Percentiles rank a stretch among this genome's conserved stretches.
These are phyloP conservation scores for Pisolithus tinctorius DNA, from an alignment of 768 basidiomycete species.

Conservation along the genomic window DNA sequence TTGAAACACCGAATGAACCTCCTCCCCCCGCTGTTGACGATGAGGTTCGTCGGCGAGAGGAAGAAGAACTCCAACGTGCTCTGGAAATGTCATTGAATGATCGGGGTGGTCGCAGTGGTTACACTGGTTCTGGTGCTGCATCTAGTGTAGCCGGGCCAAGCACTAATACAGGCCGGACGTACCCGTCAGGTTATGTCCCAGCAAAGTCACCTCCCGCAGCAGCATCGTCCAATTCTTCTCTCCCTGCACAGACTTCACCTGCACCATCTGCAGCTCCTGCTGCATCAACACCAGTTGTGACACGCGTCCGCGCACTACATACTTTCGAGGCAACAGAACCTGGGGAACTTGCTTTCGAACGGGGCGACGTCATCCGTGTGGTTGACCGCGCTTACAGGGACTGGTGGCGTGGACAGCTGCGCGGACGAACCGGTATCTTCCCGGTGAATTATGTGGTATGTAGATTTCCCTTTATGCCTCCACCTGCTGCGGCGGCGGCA, in stretches of 20 bases:
- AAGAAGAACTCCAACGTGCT: slow-evolving; percentile 90
- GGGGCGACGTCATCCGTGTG: slow-evolving; percentile 92
- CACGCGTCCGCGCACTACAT: slow-evolving; percentile 84
- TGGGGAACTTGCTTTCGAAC: slow-evolving; percentile 87
- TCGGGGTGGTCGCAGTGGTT: slow-evolving; percentile 68
- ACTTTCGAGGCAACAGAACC: slow-evolving; percentile 82
- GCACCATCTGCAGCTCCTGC: not conserved
- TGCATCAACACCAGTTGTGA: slow-evolving; percentile 41
- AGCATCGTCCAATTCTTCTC: slow-evolving; percentile 23
- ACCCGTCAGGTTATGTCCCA: slow-evolving; percentile 52
- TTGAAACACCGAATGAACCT: slow-evolving; percentile 53
- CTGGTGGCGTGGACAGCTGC: slow-evolving; percentile 94
- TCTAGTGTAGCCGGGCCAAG: slow-evolving; percentile 17
- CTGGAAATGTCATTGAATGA: slow-evolving; percentile 92
- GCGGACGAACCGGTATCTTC: slow-evolving; percentile 89
- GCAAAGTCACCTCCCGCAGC: slow-evolving; percentile 41
- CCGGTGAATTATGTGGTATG: slow-evolving; percentile 93
- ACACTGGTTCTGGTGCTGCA: slow-evolving; percentile 32
- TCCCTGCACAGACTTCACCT: slow-evolving; percentile 16
- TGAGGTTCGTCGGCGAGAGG: slow-evolving; percentile 76
- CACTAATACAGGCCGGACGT: slow-evolving; percentile 27
- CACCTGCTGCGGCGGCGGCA: too few relatives aligned
- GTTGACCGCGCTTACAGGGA: slow-evolving; percentile 91
- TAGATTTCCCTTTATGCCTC: slow-evolving; percentile 9
- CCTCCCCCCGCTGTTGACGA: slow-evolving; percentile 70